Evolutionary conservation across 2,329 filamentous ascomycete genomes (phyloP), one percentile per base, ranked within the genome.

Genomic region (Balansia obtecta): DNA sequence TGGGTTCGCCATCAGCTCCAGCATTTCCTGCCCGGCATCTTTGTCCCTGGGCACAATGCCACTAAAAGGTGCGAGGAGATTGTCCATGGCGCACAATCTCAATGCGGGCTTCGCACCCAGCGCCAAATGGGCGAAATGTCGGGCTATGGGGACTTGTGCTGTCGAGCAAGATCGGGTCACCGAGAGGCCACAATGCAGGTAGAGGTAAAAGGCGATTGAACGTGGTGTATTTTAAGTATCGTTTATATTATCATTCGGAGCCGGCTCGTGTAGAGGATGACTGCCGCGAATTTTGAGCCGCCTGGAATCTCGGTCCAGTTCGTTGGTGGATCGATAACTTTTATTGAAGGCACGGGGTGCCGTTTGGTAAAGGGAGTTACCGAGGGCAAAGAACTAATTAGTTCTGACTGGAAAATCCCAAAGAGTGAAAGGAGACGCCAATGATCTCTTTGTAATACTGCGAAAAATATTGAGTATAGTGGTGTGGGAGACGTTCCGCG

Each of bases 1-100:
- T 10, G 76, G 76, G 53, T 77, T 66, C 52, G 71, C 63, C 12
- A 80, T 62, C 45, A 79, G 62, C 3, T 72, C 60, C 37, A 78
- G 63, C 49, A 78, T 63, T 61, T 76, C 65, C 45, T 71, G 54
- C 32, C 65, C 71, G 1, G 67, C 57, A 51, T 69, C 66, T 27
- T 53, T 49, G 9, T 52, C 45, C 32, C 51, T 38, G 18, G 43
- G 11, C 22, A 43, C n/a, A 15, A 52, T 16, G 27, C 40, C 46
- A 37, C 47, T 15, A 27, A 18, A 16, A 6, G 22, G 38, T 46
- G 40, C 18, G 18, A 7, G 45, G 32, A 18, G n/a, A 32, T 8
- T 3, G n/a, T 13, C 12, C 45, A 41, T 41, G 37, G 33, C 16
- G 7, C 13, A 33, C 15, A 42, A 13, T 16, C 15, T 46, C 22